Evolutionary conservation across 768 basidiomycete genomes (phyloP).

Genomic region (Boletus eberwhitei): DNA sequence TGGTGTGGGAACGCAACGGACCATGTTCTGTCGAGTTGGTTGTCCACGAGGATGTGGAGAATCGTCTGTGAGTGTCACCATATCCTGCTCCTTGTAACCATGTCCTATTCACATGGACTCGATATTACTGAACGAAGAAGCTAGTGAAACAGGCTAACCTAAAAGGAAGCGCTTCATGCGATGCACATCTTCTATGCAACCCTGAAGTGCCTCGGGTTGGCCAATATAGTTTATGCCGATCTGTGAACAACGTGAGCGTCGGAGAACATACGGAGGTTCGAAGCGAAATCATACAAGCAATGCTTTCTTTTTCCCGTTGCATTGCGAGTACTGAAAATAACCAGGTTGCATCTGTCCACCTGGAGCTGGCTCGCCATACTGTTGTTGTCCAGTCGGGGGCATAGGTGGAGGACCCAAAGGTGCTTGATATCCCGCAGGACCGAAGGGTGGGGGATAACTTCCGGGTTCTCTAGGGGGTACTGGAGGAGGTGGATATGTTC

Average conservation of each 20-base stretch:
- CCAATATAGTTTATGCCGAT: slow-evolving; percentile 89
- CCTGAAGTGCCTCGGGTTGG: slow-evolving; percentile 60
- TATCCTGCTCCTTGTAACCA: slow-evolving; percentile 73
- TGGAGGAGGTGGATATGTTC: slow-evolving; percentile 13
- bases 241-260: slow-evolving; percentile 34
- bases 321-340: slow-evolving; percentile 86
- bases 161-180: slow-evolving; percentile 79
- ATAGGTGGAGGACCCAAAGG: slow-evolving; percentile 41
- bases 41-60: slow-evolving; percentile 52
- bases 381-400: slow-evolving; percentile 56
- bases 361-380: slow-evolving; percentile 55
- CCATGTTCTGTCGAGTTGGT: slow-evolving; percentile 83
- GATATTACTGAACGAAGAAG: not conserved
- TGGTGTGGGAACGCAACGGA: slow-evolving; percentile 31
- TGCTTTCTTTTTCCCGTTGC: slow-evolving; percentile 84
- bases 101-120: slow-evolving; percentile 18
- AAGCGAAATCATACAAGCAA: slow-evolving; percentile 58
- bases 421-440: slow-evolving; percentile 8
- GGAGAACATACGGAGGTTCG: not conserved
- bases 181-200: slow-evolving; percentile 89
- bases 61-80: slow-evolving; percentile 85
- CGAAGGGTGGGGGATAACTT: not conserved
- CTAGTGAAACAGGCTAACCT: slow-evolving; percentile 39
- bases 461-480: slow-evolving; percentile 12
- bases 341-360: slow-evolving; percentile 50